Base-by-base conservation (phyloP, 805 yeast species). In the Barnettozyma botsteinii region DNA sequence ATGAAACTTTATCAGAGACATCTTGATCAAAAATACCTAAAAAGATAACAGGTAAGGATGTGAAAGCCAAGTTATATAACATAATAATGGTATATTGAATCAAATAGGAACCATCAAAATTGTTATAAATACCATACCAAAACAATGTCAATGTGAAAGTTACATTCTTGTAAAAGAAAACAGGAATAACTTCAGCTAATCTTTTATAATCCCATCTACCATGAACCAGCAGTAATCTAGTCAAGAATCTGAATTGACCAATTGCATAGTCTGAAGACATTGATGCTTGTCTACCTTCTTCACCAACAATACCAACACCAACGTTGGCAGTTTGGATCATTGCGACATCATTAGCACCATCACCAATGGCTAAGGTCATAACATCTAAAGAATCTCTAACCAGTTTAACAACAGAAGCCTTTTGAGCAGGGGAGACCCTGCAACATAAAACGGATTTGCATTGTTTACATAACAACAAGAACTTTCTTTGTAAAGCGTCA, bases 231-330 rank as follows among this genome's bases (percentile, higher is more conserved):
- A 85, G 62, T 46, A 85, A 65, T 50, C 85, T 72, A 0, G 81
- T 69, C 46, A 85, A 60, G 53, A 71, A 85, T 54, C 93, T 72
- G 61, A 85, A 85, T 58, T 85, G 95, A 19, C 91, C 93, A 54
- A 85, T 64, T 17, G 91, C 95, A 61, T 82, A 85, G 65, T 85
- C 95, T 1, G 91, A 80, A 20, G 88, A 80, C 94, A 85, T 85
- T 5, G 76, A 93, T 15, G 93, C 93, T 61, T 84, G 93, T 46
- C 93, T 68, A 56, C 95, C 95, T 67, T 85, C 95, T 66, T 85
- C 93, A 64, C 95, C 95, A 4, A 89, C 89, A 56, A 85, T 85
- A 65, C 95, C 95, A 41, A 85, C 84, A 54, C 95, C 95, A 33
- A 85, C 81, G 62, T 85, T 81, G 1, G 94, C 93, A 22, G 88